Conservation (phyloP, 768 basidiomycete genomes). For the Suillus discolor region DNA sequence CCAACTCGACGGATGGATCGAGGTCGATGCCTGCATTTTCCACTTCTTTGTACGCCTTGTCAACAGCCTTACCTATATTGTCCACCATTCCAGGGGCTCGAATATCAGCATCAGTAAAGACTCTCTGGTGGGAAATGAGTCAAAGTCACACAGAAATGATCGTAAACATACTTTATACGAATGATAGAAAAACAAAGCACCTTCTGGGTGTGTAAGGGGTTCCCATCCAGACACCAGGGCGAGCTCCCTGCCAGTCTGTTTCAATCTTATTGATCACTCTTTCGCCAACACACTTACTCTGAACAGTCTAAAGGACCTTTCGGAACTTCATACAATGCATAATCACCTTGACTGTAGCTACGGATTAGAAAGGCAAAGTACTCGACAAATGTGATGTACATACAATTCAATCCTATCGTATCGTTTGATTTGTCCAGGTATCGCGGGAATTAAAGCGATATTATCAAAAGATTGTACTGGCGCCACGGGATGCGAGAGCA, state of each 20-base stretch:
- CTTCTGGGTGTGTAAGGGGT: background rate
- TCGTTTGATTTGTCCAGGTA: background rate
- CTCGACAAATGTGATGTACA: background rate
- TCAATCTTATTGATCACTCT: background rate
- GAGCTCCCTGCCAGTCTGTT: background rate
- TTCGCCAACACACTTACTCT: background rate
- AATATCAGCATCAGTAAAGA: background rate
- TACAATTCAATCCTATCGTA: background rate
- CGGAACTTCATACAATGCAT: background rate
- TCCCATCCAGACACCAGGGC: background rate
- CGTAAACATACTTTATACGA: background rate
- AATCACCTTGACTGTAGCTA: background rate
- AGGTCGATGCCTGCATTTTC: background rate
- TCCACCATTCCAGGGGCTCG: background rate
- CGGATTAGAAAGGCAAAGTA: background rate
- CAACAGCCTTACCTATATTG: background rate
- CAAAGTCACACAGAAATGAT: background rate
- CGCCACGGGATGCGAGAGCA: background rate
- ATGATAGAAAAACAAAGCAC: slow-evolving; percentile 1
- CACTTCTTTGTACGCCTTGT: background rate
- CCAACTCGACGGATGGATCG: background rate
- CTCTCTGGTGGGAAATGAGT: slow-evolving; percentile 1
- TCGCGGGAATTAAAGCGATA: background rate
- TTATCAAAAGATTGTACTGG: background rate
- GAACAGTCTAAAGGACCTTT: slow-evolving; percentile 2